These are phyloP conservation scores for Penicillium pulvis DNA, from an alignment of 495 filamentous ascomycete species.

Conservation along the genomic window DNA sequence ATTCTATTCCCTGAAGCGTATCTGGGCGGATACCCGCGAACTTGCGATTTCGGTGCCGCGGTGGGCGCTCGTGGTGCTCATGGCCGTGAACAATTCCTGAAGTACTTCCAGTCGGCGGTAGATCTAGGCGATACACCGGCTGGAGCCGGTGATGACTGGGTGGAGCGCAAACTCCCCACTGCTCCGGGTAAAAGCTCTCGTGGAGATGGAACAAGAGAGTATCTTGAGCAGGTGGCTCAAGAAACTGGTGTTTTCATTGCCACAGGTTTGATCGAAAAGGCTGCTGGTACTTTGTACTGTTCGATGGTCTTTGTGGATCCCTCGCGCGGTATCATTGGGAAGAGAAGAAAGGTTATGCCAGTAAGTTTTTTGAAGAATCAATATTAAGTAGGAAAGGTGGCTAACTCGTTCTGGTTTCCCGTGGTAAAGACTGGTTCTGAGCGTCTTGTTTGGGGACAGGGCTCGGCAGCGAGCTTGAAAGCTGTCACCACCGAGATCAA, in stretches of 20 bases:
- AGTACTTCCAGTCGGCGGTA: slow-evolving; percentile 75
- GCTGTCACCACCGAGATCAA: slow-evolving; percentile 81
- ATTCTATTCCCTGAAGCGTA: slow-evolving; percentile 93
- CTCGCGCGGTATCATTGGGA: slow-evolving; percentile 68
- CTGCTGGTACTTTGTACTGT: slow-evolving; percentile 85
- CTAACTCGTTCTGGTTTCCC: neutral
- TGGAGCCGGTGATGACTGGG: slow-evolving; percentile 75
- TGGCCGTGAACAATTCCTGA: slow-evolving; percentile 81
- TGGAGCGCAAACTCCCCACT: slow-evolving; percentile 59
- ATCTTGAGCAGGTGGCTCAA: slow-evolving; percentile 69
- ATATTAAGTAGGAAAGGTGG: neutral
- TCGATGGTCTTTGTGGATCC: slow-evolving; percentile 83
- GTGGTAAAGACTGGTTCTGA: slow-evolving; percentile 12
- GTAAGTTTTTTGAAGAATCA: slow-evolving; percentile 35
- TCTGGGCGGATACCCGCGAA: slow-evolving; percentile 89
- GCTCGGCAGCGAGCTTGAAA: slow-evolving; percentile 75
- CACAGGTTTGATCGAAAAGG: slow-evolving; percentile 75
- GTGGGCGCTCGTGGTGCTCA: slow-evolving; percentile 67
- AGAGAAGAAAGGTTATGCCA: slow-evolving; percentile 94
- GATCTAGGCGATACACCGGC: slow-evolving; percentile 85
- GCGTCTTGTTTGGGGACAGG: slow-evolving; percentile 86
- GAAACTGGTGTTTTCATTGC: slow-evolving; percentile 81
- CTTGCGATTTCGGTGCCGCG: slow-evolving; percentile 72
- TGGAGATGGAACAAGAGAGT: slow-evolving; percentile 86
- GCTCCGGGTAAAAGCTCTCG: slow-evolving; percentile 51